Percentiles rank a stretch among this genome's conserved stretches.
Conservation (phyloP, 805 yeast genomes). For the Wickerhamomyces strasburgensis region DNA sequence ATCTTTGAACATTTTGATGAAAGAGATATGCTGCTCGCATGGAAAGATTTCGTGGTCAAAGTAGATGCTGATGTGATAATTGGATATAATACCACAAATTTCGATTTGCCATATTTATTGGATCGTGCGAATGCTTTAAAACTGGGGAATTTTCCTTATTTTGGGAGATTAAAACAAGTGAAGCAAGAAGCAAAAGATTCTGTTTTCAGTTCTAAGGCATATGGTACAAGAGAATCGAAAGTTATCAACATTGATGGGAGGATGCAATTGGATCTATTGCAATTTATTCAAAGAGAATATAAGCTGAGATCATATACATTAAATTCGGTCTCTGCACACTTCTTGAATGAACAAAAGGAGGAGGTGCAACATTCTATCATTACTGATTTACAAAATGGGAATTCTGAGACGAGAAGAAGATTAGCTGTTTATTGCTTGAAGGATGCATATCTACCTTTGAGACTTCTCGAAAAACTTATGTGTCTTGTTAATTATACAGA, state of each 20-base stretch:
- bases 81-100: conserved; percentile 92
- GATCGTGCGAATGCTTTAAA: conserved; percentile 79
- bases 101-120: conserved; percentile 88
- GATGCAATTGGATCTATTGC: conserved; percentile 88
- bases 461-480: conserved; percentile 90
- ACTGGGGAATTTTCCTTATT: conserved; percentile 69
- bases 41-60: conserved; percentile 81
- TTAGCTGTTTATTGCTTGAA: conserved; percentile 95
- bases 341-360: conserved; percentile 92
- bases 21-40: conserved; percentile 72
- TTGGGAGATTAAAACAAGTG: conserved; percentile 66
- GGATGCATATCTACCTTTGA: conserved; percentile 88
- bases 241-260: conserved; percentile 92
- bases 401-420: conserved; percentile 86
- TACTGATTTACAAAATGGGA: conserved; percentile 91
- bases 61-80: conserved; percentile 95
- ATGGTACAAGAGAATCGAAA: conserved; percentile 92
- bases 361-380: conserved; percentile 97
- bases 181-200: conserved; percentile 79
- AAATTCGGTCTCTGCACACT: conserved; percentile 92
- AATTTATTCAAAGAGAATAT: conserved; percentile 90
- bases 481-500: conserved; percentile 95
- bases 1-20: conserved; percentile 73
- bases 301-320: conserved; percentile 91
- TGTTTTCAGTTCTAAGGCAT: conserved; percentile 88